These are phyloP conservation scores for Colletotrichum somersetense DNA, from an alignment of 2,329 filamentous ascomycete genomes.

Conservation along the genomic window DNA sequence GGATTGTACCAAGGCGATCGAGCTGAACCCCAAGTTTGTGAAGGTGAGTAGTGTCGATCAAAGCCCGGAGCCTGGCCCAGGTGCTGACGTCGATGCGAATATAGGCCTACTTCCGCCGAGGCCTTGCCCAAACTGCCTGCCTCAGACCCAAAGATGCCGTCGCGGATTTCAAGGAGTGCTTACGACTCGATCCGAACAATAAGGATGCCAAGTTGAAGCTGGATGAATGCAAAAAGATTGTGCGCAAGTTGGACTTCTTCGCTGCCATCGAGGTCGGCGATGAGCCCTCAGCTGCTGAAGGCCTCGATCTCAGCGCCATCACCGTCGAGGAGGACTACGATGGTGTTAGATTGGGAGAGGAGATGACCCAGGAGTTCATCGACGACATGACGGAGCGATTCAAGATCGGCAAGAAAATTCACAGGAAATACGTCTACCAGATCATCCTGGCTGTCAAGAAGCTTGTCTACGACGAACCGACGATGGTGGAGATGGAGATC, in stretches of 20 bases:
- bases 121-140: constrained; percentile 91
- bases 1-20: constrained; percentile 91
- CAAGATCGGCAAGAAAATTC: constrained; percentile 94
- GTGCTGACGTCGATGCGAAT: constrained; percentile 40
- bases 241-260: constrained; percentile 92
- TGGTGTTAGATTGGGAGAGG: constrained; percentile 79
- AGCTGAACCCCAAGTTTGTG: constrained; percentile 87
- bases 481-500: constrained; percentile 95
- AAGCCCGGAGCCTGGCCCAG: not conserved
- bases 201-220: constrained; percentile 92
- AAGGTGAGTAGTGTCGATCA: constrained; percentile 72
- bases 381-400: constrained; percentile 97
- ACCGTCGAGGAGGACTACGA: constrained; percentile 87
- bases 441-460: constrained; percentile 92
- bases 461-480: constrained; percentile 90
- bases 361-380: constrained; percentile 97
- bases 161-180: constrained; percentile 91
- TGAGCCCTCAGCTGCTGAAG: constrained; percentile 91
- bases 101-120: constrained; percentile 94
- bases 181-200: constrained; percentile 87
- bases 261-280: constrained; percentile 95
- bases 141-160: constrained; percentile 89
- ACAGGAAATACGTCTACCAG: constrained; percentile 97
- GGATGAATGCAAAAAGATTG: constrained; percentile 93
- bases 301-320: constrained; percentile 89